phyloP scores from a whole-genome alignment of 2,329 filamentous ascomycete species.

The Paracoccidioides lutzii region DNA sequence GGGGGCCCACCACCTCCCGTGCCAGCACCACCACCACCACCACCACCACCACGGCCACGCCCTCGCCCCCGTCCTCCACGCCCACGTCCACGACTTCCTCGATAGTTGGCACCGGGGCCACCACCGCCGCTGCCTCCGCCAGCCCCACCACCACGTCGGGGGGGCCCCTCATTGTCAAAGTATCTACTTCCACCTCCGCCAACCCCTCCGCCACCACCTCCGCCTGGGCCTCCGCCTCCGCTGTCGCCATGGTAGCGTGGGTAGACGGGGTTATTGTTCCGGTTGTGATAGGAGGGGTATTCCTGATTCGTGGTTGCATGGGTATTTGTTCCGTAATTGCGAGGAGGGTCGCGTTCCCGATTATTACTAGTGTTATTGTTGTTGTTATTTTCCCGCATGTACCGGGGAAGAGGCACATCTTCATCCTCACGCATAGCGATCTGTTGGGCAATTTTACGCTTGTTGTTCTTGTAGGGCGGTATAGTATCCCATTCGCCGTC shows the following conservation, averaged over 20 bases:
- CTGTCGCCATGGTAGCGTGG: constrained; percentile 6
- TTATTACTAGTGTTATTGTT: not conserved
- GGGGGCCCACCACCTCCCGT: constrained; percentile 19
- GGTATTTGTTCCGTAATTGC: constrained; percentile 10
- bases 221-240: constrained; percentile 21
- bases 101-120: constrained; percentile 8
- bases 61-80: constrained; percentile 28
- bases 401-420: constrained; percentile 16
- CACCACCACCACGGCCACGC: constrained; percentile 25
- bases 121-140: not conserved
- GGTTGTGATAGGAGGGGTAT: not conserved
- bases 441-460: constrained; percentile 37
- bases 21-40: constrained; percentile 33
- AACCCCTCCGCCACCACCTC: constrained; percentile 20
- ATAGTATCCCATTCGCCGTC: constrained; percentile 52
- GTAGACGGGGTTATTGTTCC: not conserved
- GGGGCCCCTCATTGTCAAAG: constrained; percentile 33
- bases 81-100: constrained; percentile 25
- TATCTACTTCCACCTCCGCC: constrained; percentile 20
- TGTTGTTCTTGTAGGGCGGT: constrained; percentile 46
- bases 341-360: constrained; percentile 14
- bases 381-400: constrained; percentile 19
- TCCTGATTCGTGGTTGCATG: constrained; percentile 15
- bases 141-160: not conserved
- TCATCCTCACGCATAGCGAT: constrained; percentile 44